Base-by-base conservation (phyloP, 2,329 filamentous ascomycete genomes). In the Ophiostoma novo-ulmi region DNA sequence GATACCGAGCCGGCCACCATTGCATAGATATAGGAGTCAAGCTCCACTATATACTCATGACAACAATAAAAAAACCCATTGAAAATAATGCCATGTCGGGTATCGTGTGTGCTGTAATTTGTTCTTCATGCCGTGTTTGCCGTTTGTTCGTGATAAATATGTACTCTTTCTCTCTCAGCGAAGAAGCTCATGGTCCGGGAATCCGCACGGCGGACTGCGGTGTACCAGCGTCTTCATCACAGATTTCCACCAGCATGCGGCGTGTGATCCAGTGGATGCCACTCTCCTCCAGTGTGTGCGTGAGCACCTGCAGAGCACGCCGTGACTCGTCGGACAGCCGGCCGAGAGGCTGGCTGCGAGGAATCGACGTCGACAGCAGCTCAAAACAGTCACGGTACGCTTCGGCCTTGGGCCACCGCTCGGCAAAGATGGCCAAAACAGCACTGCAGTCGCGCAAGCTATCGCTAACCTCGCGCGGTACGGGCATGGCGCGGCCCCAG, bases 371-470 rank as follows among this genome's bases (percentile, higher is more conserved):
- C 1, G 76, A 75, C 7, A 80, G 73, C 2, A 78, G 72, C 26
- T 80, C 78, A 68, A 80, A 80, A 2, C 77, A 77, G 67, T 80
- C 78, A n/a, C 78, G 70, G 17, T 80, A 65, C 13, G 76, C 78
- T 31, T 79, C 77, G 0, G 78, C 77, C 70, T 78, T 77, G 8
- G 78, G 75, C 78, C 79, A 80, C 0, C 76, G 75, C 69, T 80
- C 78, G 0, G 78, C 78, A 70, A 79, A 77, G 22, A 79, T 77
- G 6, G 79, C 77, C 13, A 80, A 75, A n/a, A 78, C 78, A 52
- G 77, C 79, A 6, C 76, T 77, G 69, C 79, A 80, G 8, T 78
- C 78, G 26, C 78, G 72, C n/a, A 80, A 71, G 0, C 78, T 78
- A 63, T 80, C 78, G 35, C 44, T 69, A 11, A 71, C 70, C 13